phyloP scores from a whole-genome alignment of 805 yeast genomes.

The Clavispora carvajalis region DNA sequence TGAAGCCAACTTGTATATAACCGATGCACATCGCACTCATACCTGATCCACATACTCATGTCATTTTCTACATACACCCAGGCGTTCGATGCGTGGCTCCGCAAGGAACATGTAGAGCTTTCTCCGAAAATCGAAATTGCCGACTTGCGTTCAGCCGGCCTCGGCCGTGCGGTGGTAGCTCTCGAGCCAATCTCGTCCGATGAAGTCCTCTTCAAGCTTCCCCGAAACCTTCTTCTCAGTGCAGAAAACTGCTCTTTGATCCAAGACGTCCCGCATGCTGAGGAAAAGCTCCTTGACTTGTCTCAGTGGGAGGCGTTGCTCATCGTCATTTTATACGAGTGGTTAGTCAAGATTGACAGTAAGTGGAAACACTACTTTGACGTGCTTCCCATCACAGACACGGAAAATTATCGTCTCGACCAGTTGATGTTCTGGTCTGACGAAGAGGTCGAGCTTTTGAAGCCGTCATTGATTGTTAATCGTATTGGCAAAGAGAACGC shows the following conservation, averaged over 20 bases:
- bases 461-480: constrained; percentile 65
- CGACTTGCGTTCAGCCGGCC: constrained; percentile 53
- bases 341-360: constrained; percentile 39
- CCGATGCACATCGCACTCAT: too few species aligned
- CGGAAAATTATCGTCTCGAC: constrained; percentile 38
- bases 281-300: constrained; percentile 34
- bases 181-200: constrained; percentile 51
- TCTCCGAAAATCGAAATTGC: constrained; percentile 54
- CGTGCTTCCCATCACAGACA: constrained; percentile 53
- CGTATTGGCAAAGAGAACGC: constrained; percentile 73
- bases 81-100: constrained; percentile 26
- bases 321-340: constrained; percentile 59
- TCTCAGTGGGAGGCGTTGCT: constrained; percentile 79
- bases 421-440: constrained; percentile 79
- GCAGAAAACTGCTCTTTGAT: constrained; percentile 51
- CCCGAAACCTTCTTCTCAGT: constrained; percentile 53
- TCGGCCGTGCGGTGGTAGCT: constrained; percentile 81
- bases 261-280: constrained; percentile 23
- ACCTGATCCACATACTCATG: too few species aligned
- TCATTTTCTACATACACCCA: constrained; percentile 15
- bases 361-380: constrained; percentile 69
- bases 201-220: constrained; percentile 66
- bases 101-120: constrained; percentile 33
- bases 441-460: constrained; percentile 48
- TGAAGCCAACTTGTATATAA: too few species aligned